Percentiles rank a stretch among this genome's conserved stretches.
Evolutionary conservation across 257 asterid genomes (phyloP).

Genomic region (Jacaranda copaia): DNA sequence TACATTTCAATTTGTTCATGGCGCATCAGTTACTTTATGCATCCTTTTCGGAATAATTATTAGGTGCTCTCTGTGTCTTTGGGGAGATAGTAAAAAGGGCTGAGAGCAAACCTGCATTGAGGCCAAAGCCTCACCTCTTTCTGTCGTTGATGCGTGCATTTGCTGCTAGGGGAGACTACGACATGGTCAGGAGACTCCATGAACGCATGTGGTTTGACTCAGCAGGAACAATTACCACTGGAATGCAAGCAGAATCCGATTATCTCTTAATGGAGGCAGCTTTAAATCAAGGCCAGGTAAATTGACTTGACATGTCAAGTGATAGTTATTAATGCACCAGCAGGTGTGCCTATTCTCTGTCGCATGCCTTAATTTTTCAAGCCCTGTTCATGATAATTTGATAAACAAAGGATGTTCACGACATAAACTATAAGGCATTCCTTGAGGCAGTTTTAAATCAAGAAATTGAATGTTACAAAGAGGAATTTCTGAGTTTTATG

Average conservation of each 20-base stretch:
- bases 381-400: conserved; percentile 18
- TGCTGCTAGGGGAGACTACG: conserved; percentile 68
- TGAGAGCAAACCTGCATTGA: conserved; percentile 46
- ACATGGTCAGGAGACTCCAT: conserved; percentile 52
- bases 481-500: too few relatives aligned
- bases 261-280: conserved; percentile 83
- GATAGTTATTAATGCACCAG: conserved; percentile 8
- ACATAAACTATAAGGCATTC: background rate
- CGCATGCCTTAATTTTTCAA: background rate
- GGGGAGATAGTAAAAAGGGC: conserved; percentile 70
- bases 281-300: conserved; percentile 70
- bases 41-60: conserved; percentile 27
- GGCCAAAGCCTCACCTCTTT: conserved; percentile 81
- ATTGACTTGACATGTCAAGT: conserved; percentile 18
- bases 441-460: too few relatives aligned
- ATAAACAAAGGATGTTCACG: conserved; percentile 6
- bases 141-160: conserved; percentile 75
- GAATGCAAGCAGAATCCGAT: conserved; percentile 64
- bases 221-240: conserved; percentile 61
- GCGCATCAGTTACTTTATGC: conserved; percentile 35
- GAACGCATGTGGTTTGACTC: conserved; percentile 80
- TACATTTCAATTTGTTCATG: conserved; percentile 24
- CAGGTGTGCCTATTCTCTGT: conserved; percentile 17
- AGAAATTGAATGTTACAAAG: too few relatives aligned
- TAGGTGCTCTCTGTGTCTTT: conserved; percentile 73